Base-by-base conservation (phyloP, 1,284 basidiomycete genomes). In the Cryptococcus floricola region DNA sequence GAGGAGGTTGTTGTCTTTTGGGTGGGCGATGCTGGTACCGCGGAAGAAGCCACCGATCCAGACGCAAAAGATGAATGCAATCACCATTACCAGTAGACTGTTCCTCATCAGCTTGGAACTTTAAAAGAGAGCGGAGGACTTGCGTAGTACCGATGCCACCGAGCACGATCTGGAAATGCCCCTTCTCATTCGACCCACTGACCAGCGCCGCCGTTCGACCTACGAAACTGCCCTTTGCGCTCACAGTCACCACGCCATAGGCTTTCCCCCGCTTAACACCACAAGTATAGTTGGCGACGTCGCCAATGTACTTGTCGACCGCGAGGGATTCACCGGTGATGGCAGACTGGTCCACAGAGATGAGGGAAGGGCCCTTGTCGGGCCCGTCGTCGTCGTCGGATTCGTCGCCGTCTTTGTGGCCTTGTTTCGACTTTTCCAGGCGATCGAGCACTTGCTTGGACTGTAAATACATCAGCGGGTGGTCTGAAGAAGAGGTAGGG, bases 301-400 rank as follows among this genome's bases (percentile, higher is more conserved):
- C 81, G 50, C 80, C 81, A 52, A 81, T 66, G 65, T 77, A 81
- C 70, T 83, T 83, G 70, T 83, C 81, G 48, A 82, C 78, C 46
- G 82, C 81, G 37, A 83, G 76, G 54, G 80, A 81, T 66, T 83
- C 82, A 57, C 81, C 81, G 25, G 81, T 82, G 54, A 82, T 81
- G 52, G 81, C 81, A 51, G 78, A 70, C 65, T 80, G 79, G 69
- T 83, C 81, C 58, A 79, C 78, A 38, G 81, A 79, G 57, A 80
- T 76, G 61, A 82, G 64, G 14, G 78, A 77, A 25, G 82, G 81
- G 16, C 81, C 81, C 62, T 80, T 81, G 67, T 80, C 70, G 13
- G 59, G 61, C 23, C 61, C 68, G 16, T 70, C 74, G 42, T 73
- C 77, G 31, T 66, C 68, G 10, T 73, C 73, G 42, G 65, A 62